A percentile compares a stretch with the other conserved stretches of the same genome.
Evolutionary conservation across 805 yeast species (phyloP).

Genomic region (Nakazawaea wickerhamii): DNA sequence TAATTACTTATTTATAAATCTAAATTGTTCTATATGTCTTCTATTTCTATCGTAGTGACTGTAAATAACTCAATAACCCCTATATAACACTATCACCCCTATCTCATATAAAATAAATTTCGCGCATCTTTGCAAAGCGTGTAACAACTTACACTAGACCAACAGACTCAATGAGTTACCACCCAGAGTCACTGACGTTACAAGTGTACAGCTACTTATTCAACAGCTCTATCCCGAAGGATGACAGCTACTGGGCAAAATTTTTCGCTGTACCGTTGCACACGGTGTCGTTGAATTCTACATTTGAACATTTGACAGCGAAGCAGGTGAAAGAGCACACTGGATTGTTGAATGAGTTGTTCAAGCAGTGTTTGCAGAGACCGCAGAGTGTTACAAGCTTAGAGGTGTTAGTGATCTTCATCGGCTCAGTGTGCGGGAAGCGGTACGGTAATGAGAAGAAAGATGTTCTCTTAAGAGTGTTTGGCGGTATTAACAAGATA

Average conservation of each 20-base stretch:
- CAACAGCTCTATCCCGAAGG: constrained; percentile 5
- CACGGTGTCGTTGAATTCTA: constrained; percentile 6
- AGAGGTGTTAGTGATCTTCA: constrained; percentile 5
- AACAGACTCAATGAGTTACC: not conserved
- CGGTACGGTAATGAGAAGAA: constrained; percentile 5
- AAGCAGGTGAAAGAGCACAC: not conserved
- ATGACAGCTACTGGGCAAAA: constrained; percentile 3
- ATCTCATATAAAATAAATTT: no score
- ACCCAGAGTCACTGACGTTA: constrained; percentile 2
- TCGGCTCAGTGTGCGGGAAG: not conserved
- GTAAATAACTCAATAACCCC: no score
- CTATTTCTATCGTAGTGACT: no score
- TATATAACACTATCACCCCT: no score
- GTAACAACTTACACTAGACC: no score
- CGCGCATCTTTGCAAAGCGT: no score
- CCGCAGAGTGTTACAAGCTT: constrained; percentile 3
- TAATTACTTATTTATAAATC: no score
- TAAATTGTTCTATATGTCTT: no score
- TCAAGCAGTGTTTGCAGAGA: constrained; percentile 1
- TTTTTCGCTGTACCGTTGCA: constrained; percentile 8
- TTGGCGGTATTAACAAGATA: constrained; percentile 6
- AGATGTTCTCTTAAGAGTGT: constrained; percentile 6
- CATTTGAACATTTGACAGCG: constrained; percentile 3
- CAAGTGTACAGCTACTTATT: constrained; percentile 8
- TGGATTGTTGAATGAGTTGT: constrained; percentile 1